Evolutionary conservation across 2,329 filamentous ascomycete genomes (phyloP), one percentile per base, ranked within the genome.

Genomic region (Herpotrichia juniperi): DNA sequence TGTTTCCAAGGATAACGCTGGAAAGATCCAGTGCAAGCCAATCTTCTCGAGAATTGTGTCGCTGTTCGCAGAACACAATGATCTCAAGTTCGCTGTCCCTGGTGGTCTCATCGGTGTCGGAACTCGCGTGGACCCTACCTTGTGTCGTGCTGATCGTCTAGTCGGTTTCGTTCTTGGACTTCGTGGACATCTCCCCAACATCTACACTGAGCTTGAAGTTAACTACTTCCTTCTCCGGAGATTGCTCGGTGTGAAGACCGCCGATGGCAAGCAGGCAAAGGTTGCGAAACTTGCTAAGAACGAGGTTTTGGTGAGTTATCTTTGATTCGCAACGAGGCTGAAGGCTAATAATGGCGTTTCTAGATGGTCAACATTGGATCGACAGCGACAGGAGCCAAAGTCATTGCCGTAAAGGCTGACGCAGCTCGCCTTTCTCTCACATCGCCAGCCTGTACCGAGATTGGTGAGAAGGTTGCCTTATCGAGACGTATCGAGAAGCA

Each of bases 241-340:
- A 67, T 83, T 99, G 57, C 86, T 99, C 51, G 94, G 94, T 86
- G 94, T 99, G 69, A 93, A 96, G 81, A 96, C 94, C 42, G 92
- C 93, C 58, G 94, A 99, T 66, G 94, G 94, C 74, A 99, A 99
- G 83, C 94, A 97, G 79, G 93, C 93, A 71, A 99, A 99, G 88
- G 94, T 99, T 63, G 92, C 93, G 67, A 99, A 99, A 82, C 83
- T 99, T 61, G 83, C 92, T 51, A 99, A 97, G 87, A 97, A 96
- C 79, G 94, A 99, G 78, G 92, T 97, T 69, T 88, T 99, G 44
- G 67, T 72, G 68, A 43, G 54, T 48, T 26, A 16, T 10, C 25
- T 8, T 1, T 30, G n/a, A n/a, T 10, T n/a, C 32, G 28, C 31
- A 31, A 12, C 11, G 37, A 19, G 46, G 25, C 26, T 28, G 16